Percentiles rank a stretch among this genome's conserved stretches.
Evolutionary conservation across 768 basidiomycete genomes (phyloP).

Genomic region (Nidula microcarpa): DNA sequence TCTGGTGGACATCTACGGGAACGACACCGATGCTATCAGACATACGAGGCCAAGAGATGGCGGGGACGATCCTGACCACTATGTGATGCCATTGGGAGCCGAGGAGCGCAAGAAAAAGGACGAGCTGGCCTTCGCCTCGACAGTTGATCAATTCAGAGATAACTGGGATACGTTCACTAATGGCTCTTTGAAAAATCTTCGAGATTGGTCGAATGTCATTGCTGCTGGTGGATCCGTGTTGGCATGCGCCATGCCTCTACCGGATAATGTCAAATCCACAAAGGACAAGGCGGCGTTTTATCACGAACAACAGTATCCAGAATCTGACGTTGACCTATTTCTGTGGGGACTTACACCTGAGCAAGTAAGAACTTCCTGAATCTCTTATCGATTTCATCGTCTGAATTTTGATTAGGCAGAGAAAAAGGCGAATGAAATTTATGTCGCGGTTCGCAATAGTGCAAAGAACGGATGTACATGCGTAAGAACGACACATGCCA

Average conservation of each 20-base stretch:
- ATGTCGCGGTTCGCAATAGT: conserved; percentile 61
- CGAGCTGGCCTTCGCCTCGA: conserved; percentile 40
- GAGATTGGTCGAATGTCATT: conserved; percentile 62
- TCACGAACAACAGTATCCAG: conserved; percentile 51
- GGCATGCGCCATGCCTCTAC: conserved; percentile 51
- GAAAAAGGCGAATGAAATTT: conserved; percentile 53
- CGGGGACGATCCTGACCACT: conserved; percentile 34
- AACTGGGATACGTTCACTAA: conserved; percentile 66
- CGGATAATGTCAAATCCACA: conserved; percentile 42
- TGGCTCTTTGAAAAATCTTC: conserved; percentile 53
- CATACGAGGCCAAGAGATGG: conserved; percentile 48
- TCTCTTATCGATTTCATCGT: neutral
- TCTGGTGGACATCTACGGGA: conserved; percentile 53
- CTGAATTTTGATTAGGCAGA: conserved; percentile 38
- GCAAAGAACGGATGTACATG: conserved; percentile 70
- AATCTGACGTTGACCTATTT: conserved; percentile 63
- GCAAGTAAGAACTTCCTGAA: conserved; percentile 28
- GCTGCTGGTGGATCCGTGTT: conserved; percentile 61
- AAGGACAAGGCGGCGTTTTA: conserved; percentile 46
- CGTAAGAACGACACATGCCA: conserved; percentile 61
- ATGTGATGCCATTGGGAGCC: conserved; percentile 52
- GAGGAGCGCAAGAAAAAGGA: conserved; percentile 45
- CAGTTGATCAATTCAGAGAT: conserved; percentile 56
- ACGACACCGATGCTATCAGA: conserved; percentile 30
- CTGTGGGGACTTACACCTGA: conserved; percentile 56